Evolutionary conservation across 2,329 filamentous ascomycete species (phyloP).

Genomic region (Dothiorella sarmentorum): DNA sequence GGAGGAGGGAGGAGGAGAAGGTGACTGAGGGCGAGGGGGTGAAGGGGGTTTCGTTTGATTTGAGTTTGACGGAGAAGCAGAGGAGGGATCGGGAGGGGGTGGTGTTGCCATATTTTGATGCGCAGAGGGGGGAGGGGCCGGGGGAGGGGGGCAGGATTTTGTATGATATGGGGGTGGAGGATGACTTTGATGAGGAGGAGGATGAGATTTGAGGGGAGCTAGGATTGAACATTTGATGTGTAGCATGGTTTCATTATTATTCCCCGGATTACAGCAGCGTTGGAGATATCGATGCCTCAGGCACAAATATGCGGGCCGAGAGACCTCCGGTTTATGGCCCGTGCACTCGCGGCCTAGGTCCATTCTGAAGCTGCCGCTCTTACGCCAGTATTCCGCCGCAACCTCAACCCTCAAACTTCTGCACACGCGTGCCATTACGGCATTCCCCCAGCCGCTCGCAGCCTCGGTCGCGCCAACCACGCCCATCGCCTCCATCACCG

Average conservation of each 20-base stretch:
- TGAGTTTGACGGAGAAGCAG: slow-evolving; percentile 89
- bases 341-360: too few relatives aligned
- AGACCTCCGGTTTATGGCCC: too few relatives aligned
- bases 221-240: too few relatives aligned
- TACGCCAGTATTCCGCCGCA: not conserved
- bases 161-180: slow-evolving; percentile 94
- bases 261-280: too few relatives aligned
- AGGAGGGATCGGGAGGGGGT: slow-evolving; percentile 80
- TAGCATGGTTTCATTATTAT: too few relatives aligned
- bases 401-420: too few relatives aligned
- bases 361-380: too few relatives aligned
- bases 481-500: not conserved
- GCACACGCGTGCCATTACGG: too few relatives aligned
- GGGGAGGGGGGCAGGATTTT: slow-evolving; percentile 90
- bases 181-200: slow-evolving; percentile 95
- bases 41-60: slow-evolving; percentile 73
- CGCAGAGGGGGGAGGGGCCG: slow-evolving; percentile 66
- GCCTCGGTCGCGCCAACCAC: not conserved
- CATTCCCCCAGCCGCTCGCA: not conserved
- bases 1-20: slow-evolving; percentile 44
- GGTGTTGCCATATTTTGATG: slow-evolving; percentile 93
- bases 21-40: slow-evolving; percentile 50
- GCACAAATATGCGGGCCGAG: too few relatives aligned
- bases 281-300: too few relatives aligned
- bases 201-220: slow-evolving; percentile 66